phyloP scores from a whole-genome alignment of 2,329 filamentous ascomycete species.

The Capronia americana region DNA sequence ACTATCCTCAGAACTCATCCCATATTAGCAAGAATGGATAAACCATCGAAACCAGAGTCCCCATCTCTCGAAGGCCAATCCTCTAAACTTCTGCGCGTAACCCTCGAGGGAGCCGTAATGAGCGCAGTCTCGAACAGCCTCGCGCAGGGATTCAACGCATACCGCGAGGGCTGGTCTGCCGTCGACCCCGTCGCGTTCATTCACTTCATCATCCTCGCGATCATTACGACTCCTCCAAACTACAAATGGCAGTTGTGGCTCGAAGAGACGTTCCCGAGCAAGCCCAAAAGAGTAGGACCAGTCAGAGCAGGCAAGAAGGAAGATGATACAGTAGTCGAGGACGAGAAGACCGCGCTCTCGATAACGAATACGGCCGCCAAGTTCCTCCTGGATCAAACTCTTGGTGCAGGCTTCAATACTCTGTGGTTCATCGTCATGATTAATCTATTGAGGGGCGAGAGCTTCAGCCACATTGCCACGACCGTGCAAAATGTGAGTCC shows the following conservation, averaged over 20 bases:
- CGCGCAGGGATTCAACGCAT: slow-evolving; percentile 72
- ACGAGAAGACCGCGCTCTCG: slow-evolving; percentile 34
- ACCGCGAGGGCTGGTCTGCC: slow-evolving; percentile 46
- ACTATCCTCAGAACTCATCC: neutral
- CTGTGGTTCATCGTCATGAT: slow-evolving; percentile 64
- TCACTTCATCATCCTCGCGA: slow-evolving; percentile 76
- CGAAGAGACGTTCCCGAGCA: slow-evolving; percentile 74
- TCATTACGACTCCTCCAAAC: slow-evolving; percentile 80
- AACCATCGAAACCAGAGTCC: neutral
- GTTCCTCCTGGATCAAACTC: slow-evolving; percentile 60
- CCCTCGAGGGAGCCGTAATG: slow-evolving; percentile 70
- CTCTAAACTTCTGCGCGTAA: slow-evolving; percentile 60
- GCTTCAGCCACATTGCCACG: slow-evolving; percentile 42
- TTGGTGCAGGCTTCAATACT: slow-evolving; percentile 64
- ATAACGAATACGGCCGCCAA: slow-evolving; percentile 41
- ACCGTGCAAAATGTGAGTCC: slow-evolving; percentile 46
- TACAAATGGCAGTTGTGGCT: slow-evolving; percentile 83
- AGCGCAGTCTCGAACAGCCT: slow-evolving; percentile 73
- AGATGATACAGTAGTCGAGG: slow-evolving; percentile 41
- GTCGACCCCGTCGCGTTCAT: slow-evolving; percentile 59
- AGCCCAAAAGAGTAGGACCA: slow-evolving; percentile 15
- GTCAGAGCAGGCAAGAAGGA: slow-evolving; percentile 62
- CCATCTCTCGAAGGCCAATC: neutral
- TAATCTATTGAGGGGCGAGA: slow-evolving; percentile 54
- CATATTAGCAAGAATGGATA: neutral